These are phyloP conservation scores for Fraxinus floribunda DNA, from an alignment of 305 asterid species.

Conservation along the genomic window DNA sequence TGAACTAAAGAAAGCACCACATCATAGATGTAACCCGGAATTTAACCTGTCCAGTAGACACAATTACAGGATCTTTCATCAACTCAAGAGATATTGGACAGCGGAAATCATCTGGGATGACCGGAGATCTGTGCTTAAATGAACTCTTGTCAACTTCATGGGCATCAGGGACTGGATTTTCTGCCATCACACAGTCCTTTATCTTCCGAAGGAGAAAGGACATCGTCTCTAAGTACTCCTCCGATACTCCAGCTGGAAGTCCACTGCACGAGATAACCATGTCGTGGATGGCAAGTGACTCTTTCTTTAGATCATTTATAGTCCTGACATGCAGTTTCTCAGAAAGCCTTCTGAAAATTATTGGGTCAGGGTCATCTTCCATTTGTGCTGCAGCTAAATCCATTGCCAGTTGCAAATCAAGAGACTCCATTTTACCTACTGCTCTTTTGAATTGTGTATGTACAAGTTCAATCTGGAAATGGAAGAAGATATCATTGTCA, in stretches of 20 bases:
- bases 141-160: slow-evolving; percentile 60
- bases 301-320: slow-evolving; percentile 64
- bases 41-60: slow-evolving; percentile 92
- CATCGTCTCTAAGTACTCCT: slow-evolving; percentile 71
- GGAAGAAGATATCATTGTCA: slow-evolving; percentile 9
- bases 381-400: slow-evolving; percentile 78
- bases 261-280: slow-evolving; percentile 81
- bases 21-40: slow-evolving; percentile 7
- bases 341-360: slow-evolving; percentile 66
- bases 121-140: slow-evolving; percentile 73
- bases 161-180: slow-evolving; percentile 54
- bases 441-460: slow-evolving; percentile 89
- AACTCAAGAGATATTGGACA: slow-evolving; percentile 95
- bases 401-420: slow-evolving; percentile 67
- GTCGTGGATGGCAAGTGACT: slow-evolving; percentile 74
- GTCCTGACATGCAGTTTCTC: slow-evolving; percentile 79
- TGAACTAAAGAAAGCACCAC: slow-evolving; percentile 9
- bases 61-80: slow-evolving; percentile 98
- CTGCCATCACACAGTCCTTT: slow-evolving; percentile 60
- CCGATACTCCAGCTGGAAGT: slow-evolving; percentile 68
- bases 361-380: slow-evolving; percentile 66
- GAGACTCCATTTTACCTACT: slow-evolving; percentile 65
- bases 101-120: slow-evolving; percentile 95
- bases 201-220: slow-evolving; percentile 69
- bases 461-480: slow-evolving; percentile 70